Base-by-base conservation (phyloP, 176 grass and related monocot genomes). In the Eremochloa ophiuroides region DNA sequence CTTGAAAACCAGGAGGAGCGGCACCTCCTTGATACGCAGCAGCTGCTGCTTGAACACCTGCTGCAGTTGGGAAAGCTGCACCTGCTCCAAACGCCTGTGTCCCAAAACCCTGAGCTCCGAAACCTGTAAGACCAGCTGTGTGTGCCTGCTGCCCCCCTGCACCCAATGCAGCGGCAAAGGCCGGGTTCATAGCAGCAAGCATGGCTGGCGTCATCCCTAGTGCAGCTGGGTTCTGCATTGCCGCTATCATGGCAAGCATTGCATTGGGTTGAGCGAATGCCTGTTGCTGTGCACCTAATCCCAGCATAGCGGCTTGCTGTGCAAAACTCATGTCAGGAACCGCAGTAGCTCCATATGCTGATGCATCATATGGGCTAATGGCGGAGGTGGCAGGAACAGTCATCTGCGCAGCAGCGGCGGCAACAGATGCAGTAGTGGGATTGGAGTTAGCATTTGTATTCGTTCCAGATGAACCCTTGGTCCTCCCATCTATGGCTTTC, bases 111-210 rank as follows among this genome's bases (percentile, higher is more conserved):
- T 89, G 82, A 65, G 87, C 64, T 79, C 89, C 93, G 85, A 87
- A 94, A 71, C 82, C 87, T 29, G 78, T 63, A 73, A 89, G 66
- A 23, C 81, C 89, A 73, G 84, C 50, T 6, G 83, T 29, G 69
- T 90, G 89, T 64, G 77, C 58, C 2, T 77, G 81, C 58, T 95
- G 96, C 0, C 74, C 82, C 47, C 88, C 88, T 17, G 88, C 88
- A 50, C 93, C 86, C n/a, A 93, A 81, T 64, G 95, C 92, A 79
- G 93, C 90, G 28, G 88, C 92, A 77, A 98, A 91, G 48, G 94
- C 89, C 10, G 96, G 96, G 73, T 95, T 98, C 74, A 95, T 82
- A 8, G 95, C 81, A 53, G 93, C 93, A 18, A 95, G 80, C 93
- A 95, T 88, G 73, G 91, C 87, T 14, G 91, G 87, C 1, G 62